Evolutionary conservation across 148 eudicot species (phyloP).

Genomic region (Dysphania ambrosioides): DNA sequence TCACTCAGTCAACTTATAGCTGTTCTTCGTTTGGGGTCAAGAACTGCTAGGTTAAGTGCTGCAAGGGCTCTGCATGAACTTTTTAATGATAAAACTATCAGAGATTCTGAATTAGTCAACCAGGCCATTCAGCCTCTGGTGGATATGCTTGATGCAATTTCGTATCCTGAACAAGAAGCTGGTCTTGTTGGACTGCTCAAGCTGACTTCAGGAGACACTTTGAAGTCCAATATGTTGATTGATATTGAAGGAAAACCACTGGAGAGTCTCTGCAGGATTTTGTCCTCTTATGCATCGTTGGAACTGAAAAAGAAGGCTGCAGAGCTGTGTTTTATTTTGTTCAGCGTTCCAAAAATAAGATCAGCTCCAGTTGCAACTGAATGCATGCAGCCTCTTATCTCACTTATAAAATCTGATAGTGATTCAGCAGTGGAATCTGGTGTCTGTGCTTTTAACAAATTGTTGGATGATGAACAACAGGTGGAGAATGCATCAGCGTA

Average conservation of each 20-base stretch:
- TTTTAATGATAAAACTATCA: slow-evolving; percentile 53
- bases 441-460: slow-evolving; percentile 66
- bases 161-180: slow-evolving; percentile 53
- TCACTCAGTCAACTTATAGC: slow-evolving; percentile 70
- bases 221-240: slow-evolving; percentile 43
- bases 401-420: slow-evolving; percentile 45
- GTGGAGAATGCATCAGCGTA: slow-evolving; percentile 45
- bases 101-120: slow-evolving; percentile 57
- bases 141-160: slow-evolving; percentile 59
- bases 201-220: slow-evolving; percentile 45
- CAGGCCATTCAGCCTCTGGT: slow-evolving; percentile 73
- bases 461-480: slow-evolving; percentile 60
- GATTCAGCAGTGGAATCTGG: slow-evolving; percentile 58
- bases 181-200: slow-evolving; percentile 58
- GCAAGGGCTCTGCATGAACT: slow-evolving; percentile 67
- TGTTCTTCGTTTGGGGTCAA: slow-evolving; percentile 73
- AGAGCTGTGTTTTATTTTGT: slow-evolving; percentile 57
- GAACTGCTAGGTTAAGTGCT: slow-evolving; percentile 67
- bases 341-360: slow-evolving; percentile 52
- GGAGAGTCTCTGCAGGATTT: slow-evolving; percentile 45
- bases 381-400: slow-evolving; percentile 59
- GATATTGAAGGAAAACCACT: slow-evolving; percentile 57
- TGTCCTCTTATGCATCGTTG: slow-evolving; percentile 44
- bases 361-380: slow-evolving; percentile 43
- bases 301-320: slow-evolving; percentile 64